Percentiles rank a stretch among this genome's conserved stretches.
Conservation (phyloP, 2,329 filamentous ascomycete genomes). For the Chaetomiaceae sp. region DNA sequence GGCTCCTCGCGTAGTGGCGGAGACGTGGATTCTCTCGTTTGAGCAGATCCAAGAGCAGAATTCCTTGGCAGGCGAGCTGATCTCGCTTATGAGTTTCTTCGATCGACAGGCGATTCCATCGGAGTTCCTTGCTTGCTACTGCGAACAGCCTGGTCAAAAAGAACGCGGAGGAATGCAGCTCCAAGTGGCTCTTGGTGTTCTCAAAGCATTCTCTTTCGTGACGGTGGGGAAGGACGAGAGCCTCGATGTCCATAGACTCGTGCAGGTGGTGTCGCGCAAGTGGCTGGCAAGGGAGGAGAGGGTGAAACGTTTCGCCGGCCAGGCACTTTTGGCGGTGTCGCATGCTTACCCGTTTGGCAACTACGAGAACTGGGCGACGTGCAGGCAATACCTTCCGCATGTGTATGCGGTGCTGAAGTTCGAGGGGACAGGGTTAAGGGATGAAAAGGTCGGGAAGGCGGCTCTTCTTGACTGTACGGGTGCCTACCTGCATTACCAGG, state of each 20-base stretch:
- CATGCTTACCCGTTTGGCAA: constrained; percentile 21
- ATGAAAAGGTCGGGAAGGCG: constrained; percentile 12
- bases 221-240: constrained; percentile 4
- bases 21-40: constrained; percentile 35
- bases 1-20: constrained; percentile 25
- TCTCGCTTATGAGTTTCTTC: constrained; percentile 33
- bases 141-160: neutral
- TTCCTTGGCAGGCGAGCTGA: constrained; percentile 27
- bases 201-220: constrained; percentile 33
- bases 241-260: constrained; percentile 33
- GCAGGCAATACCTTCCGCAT: constrained; percentile 24
- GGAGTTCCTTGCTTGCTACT: constrained; percentile 24
- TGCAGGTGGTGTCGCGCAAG: constrained; percentile 32
- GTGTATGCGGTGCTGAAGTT: constrained; percentile 20
- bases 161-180: neutral
- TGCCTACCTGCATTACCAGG: neutral
- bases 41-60: constrained; percentile 30
- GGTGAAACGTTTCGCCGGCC: constrained; percentile 12
- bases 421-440: constrained; percentile 5
- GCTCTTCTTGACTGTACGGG: neutral
- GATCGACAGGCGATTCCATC: constrained; percentile 31
- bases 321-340: constrained; percentile 24
- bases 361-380: constrained; percentile 1
- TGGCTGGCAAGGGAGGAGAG: constrained; percentile 27
- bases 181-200: constrained; percentile 22